Base-by-base conservation (phyloP, 2,329 filamentous ascomycete species). In the Incumbomyces lentus region DNA sequence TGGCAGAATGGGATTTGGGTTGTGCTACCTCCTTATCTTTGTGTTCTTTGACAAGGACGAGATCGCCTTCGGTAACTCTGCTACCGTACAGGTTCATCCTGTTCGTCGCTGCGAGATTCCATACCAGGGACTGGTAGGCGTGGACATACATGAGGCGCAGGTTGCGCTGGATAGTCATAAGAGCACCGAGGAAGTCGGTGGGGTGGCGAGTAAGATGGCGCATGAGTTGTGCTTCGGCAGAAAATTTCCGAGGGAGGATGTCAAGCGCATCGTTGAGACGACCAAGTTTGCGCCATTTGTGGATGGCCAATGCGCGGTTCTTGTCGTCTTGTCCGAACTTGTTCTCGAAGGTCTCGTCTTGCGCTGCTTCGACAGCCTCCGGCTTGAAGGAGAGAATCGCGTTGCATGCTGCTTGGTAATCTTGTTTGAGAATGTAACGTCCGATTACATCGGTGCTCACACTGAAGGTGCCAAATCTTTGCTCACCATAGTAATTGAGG, bases 401-500 rank as follows among this genome's bases (percentile, higher is more conserved):
- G 45, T 86, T 75, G 46, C 92, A 79, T 12, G 90, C 90, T 29
- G 78, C 84, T 60, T 89, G 75, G 55, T 88, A 88, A 58, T 95
- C 80, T 26, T 78, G 82, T 55, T 85, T 76, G 1, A 98, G 74
- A 60, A 98, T 88, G 62, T 86, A 82, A 60, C 83, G 78, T 40
- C 92, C 92, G 41, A 95, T 72, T 34, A 82, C 76, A 59, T 96
- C 87, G 0, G 92, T 98, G 30, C 88, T 84, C 11, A 86, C 83
- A 22, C 79, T 71, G 64, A 92, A 90, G 0, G 88, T 90, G 22
- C 92, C 92, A 58, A 98, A 98, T 18, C 92, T 81, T 67, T 98
- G 92, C n/a, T 96, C 79, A 7, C 92, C 92, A 60, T 89, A 98
- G 68, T 96, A 98, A 67, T 98, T 98, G 66, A 98, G 81, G 71